Evolutionary conservation across 352 stramenopile species (phyloP).

Genomic region (Phytophthora melonis): DNA sequence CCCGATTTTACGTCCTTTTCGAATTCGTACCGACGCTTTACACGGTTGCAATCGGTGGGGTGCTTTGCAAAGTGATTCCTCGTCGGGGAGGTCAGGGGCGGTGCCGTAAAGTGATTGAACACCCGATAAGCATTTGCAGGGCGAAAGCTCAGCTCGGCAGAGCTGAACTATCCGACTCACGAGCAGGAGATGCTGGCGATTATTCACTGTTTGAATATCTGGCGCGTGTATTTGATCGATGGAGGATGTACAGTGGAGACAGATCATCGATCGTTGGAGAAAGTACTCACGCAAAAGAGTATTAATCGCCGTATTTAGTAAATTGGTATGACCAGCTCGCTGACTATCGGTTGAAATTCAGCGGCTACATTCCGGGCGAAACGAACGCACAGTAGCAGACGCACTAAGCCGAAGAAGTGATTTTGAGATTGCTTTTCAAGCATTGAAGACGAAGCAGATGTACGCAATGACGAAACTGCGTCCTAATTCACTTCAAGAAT

Average conservation of each 20-base stretch:
- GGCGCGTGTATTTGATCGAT: too few species aligned
- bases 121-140: constrained; percentile 16
- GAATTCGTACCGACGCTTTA: constrained; percentile 7
- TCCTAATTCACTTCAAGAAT: not conserved
- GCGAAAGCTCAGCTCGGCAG: constrained; percentile 9
- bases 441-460: constrained; percentile 8
- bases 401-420: not conserved
- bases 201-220: too few species aligned
- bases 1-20: constrained; percentile 8
- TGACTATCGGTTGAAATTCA: too few species aligned
- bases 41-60: constrained; percentile 12
- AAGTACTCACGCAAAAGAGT: too few species aligned
- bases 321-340: too few species aligned
- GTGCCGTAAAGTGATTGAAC: not conserved
- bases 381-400: constrained; percentile 15
- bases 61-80: not conserved
- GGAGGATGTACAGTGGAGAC: too few species aligned
- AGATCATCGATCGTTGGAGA: too few species aligned
- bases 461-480: not conserved
- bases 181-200: too few species aligned
- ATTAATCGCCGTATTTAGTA: too few species aligned
- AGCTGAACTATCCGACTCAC: constrained; percentile 29
- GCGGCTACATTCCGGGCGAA: constrained; percentile 8
- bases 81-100: constrained; percentile 7
- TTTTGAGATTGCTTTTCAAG: constrained; percentile 11